These are phyloP conservation scores for Lanmaoa pseudosensibilis DNA, from an alignment of 768 basidiomycete genomes.

Conservation along the genomic window DNA sequence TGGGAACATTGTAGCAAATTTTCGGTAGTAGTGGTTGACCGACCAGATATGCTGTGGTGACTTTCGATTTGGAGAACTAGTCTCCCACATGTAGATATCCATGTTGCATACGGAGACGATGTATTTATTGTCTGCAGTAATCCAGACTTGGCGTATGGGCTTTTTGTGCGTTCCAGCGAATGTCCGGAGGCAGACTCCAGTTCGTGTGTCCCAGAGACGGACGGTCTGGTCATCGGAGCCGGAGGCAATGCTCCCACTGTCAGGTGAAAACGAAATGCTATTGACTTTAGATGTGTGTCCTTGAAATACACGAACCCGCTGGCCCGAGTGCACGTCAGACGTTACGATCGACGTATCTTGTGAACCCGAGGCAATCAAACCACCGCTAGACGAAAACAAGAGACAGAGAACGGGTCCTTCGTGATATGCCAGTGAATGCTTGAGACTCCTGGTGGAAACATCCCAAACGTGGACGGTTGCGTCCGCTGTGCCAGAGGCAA, in stretches of 20 bases:
- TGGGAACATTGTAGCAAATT: constrained; percentile 7
- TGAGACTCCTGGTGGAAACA: background rate
- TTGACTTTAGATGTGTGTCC: constrained; percentile 21
- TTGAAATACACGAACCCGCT: constrained; percentile 6
- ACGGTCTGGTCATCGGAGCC: constrained; percentile 22
- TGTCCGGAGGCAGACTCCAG: constrained; percentile 19
- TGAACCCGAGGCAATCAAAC: constrained; percentile 16
- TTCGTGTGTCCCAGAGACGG: constrained; percentile 26
- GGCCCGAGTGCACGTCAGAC: constrained; percentile 7
- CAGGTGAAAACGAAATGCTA: constrained; percentile 22
- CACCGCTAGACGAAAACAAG: constrained; percentile 19
- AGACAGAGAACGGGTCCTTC: constrained; percentile 15
- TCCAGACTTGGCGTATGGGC: constrained; percentile 15
- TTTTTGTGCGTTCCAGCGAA: constrained; percentile 16
- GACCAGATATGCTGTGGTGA: constrained; percentile 17
- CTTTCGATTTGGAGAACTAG: constrained; percentile 3
- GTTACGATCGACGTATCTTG: constrained; percentile 14
- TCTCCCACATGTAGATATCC: constrained; percentile 16
- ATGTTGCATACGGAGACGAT: constrained; percentile 15
- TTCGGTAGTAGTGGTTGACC: constrained; percentile 6
- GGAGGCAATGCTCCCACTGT: constrained; percentile 18
- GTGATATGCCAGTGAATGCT: constrained; percentile 16
- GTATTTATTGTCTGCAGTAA: constrained; percentile 16
- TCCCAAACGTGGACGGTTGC: constrained; percentile 21
- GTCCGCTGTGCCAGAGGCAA: constrained; percentile 18